phyloP scores from a whole-genome alignment of 164 flowering plant genomes.

The Berberis thunbergii region DNA sequence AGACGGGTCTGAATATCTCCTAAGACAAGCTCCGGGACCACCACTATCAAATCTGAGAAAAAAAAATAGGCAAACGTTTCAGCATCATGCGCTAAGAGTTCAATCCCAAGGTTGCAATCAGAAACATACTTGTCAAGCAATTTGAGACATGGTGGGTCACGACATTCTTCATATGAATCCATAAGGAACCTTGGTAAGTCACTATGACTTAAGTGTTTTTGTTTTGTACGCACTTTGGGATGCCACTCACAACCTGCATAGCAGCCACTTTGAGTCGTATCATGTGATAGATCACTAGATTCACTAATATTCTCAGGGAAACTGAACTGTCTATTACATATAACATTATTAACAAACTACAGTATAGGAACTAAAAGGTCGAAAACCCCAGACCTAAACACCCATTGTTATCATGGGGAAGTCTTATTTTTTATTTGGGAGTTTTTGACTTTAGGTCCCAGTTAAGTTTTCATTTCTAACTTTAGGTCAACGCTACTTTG shows the following conservation, averaged over 20 bases:
- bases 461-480: no score
- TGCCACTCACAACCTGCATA: constrained; percentile 92
- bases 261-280: constrained; percentile 14
- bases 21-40: constrained; percentile 81
- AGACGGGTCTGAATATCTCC: constrained; percentile 82
- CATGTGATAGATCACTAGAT: not conserved
- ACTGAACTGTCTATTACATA: no score
- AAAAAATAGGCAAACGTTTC: not conserved
- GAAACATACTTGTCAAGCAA: constrained; percentile 74
- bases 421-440: no score
- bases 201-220: constrained; percentile 57
- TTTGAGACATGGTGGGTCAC: constrained; percentile 72
- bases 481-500: no score
- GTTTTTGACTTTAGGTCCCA: no score
- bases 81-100: not conserved
- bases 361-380: no score
- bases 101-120: not conserved
- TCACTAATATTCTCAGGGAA: no score
- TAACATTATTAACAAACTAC: no score
- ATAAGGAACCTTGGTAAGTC: constrained; percentile 76
- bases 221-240: constrained; percentile 38
- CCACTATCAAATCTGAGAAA: constrained; percentile 64
- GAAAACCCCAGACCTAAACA: no score
- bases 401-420: no score
- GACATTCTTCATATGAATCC: constrained; percentile 88